Base-by-base conservation (phyloP, 2,329 filamentous ascomycete genomes). In the Zasmidium angulare region DNA sequence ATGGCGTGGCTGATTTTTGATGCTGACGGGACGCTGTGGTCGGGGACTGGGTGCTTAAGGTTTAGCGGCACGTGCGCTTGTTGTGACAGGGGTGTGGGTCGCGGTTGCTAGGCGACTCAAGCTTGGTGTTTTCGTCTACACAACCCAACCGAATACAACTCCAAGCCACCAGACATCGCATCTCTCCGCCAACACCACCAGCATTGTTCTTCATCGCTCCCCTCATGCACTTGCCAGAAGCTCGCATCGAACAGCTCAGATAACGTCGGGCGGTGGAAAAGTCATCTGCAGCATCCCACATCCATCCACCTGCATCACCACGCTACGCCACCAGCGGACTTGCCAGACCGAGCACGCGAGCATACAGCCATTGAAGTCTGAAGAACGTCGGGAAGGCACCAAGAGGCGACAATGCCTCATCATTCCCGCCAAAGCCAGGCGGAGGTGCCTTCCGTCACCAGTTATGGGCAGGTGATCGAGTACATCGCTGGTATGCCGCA, bases 381-480 rank as follows among this genome's bases (percentile, higher is more conserved):
- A 17, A 40, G 9, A 9, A 1, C 2, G 46, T 11, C 10, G 21
- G 56, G 56, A 54, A 58, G 56, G 50, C 50, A 54, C 50, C 26
- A 11, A 11, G 50, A 58, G 56, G 56, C 50, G 31, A 46, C 22
- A 3, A 74, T 74, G 71, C 71, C 71, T 68, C 68, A 68, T 53
- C 62, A 64, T 46, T 59, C 66, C 49, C 64, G 65, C 61, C 56
- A 58, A 58, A 66, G 63, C 63, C 61, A 62, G 31, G 65, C 66
- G 52, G 68, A 72, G 63, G 64, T 70, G 61, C 63, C 71, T 58
- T 66, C 69, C 58, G 62, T 70, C 58, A 78, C 72, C 74, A 89
- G 86, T 77, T 85, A 90, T 79, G 92, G 91, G 63, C 91, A 96
- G 80, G 87, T 96, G 69, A 93, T 97, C 74, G 93, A 97, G 81